phyloP scores from a whole-genome alignment of 2,329 filamentous ascomycete genomes.

The Simplicillium aogashimaense region DNA sequence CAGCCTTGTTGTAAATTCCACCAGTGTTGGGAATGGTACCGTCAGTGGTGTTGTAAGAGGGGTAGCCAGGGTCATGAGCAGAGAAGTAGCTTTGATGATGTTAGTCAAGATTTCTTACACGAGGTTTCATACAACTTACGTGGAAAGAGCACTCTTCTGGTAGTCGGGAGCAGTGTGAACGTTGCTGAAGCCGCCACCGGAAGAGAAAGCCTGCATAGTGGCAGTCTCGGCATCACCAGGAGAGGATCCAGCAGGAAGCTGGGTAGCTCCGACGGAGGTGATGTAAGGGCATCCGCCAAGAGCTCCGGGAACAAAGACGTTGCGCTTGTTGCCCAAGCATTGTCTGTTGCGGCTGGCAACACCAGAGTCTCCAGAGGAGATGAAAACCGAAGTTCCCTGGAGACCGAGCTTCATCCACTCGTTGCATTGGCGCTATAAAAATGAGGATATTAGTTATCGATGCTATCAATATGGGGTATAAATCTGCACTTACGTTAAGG shows the following conservation, averaged over 20 bases:
- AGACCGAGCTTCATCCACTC: slow-evolving; percentile 36
- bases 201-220: slow-evolving; percentile 28
- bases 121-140: too few species aligned
- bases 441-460: too few species aligned
- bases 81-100: too few species aligned
- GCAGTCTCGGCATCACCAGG: slow-evolving; percentile 33
- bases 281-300: slow-evolving; percentile 32
- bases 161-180: slow-evolving; percentile 35
- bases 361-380: slow-evolving; percentile 28
- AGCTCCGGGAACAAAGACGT: slow-evolving; percentile 22
- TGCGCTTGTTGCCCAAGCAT: slow-evolving; percentile 3
- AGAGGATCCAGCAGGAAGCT: slow-evolving; percentile 28
- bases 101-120: too few species aligned
- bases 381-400: slow-evolving; percentile 28
- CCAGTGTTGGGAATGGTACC: slow-evolving; percentile 25
- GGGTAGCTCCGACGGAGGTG: slow-evolving; percentile 38
- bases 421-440: slow-evolving; percentile 23
- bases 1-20: slow-evolving; percentile 25
- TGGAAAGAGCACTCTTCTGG: slow-evolving; percentile 28
- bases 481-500: slow-evolving; percentile 15
- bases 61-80: slow-evolving; percentile 24
- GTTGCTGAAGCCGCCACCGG: slow-evolving; percentile 19
- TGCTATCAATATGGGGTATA: too few species aligned
- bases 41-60: slow-evolving; percentile 14
- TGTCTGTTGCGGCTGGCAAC: slow-evolving; percentile 15